phyloP scores from a whole-genome alignment of 1,284 basidiomycete genomes.

The Ceratobasidium sp. region DNA sequence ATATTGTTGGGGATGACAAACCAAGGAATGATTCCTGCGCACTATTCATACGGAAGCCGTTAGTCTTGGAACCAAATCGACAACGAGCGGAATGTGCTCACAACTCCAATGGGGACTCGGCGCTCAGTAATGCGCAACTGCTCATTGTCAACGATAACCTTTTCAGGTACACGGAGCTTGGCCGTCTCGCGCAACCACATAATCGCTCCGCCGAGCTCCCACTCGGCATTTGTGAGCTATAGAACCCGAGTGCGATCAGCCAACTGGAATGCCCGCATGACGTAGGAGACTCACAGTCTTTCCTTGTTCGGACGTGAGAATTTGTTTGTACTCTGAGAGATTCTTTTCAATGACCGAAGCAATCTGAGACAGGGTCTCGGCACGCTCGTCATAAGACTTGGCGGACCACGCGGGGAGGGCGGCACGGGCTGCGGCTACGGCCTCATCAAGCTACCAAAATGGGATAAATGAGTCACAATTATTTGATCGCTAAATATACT shows the following conservation, averaged over 20 bases:
- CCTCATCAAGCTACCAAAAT: constrained; percentile 21
- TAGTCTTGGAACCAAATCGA: not conserved
- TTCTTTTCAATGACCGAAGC: constrained; percentile 12
- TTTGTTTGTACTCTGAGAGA: constrained; percentile 4
- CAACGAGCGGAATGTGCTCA: not conserved
- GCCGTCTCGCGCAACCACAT: constrained; percentile 29
- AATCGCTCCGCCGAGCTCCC: constrained; percentile 3
- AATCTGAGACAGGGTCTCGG: constrained; percentile 2
- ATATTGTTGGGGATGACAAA: not conserved
- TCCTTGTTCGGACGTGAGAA: constrained; percentile 11
- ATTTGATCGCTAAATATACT: not conserved
- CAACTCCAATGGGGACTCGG: constrained; percentile 25
- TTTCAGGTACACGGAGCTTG: constrained; percentile 15
- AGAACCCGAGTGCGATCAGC: not conserved
- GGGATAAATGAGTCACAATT: not conserved
- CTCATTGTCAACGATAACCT: constrained; percentile 27
- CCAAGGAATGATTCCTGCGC: constrained; percentile 27
- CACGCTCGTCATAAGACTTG: constrained; percentile 19
- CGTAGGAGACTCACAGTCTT: constrained; percentile 4
- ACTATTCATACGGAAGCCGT: not conserved
- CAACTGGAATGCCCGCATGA: not conserved
- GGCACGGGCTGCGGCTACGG: constrained; percentile 22
- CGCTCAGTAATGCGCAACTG: constrained; percentile 8
- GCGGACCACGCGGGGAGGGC: constrained; percentile 25
- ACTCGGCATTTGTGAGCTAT: not conserved